Evolutionary conservation across 371 early-diverging fungal genomes (phyloP).

Genomic region (Cokeromyces recurvatus): DNA sequence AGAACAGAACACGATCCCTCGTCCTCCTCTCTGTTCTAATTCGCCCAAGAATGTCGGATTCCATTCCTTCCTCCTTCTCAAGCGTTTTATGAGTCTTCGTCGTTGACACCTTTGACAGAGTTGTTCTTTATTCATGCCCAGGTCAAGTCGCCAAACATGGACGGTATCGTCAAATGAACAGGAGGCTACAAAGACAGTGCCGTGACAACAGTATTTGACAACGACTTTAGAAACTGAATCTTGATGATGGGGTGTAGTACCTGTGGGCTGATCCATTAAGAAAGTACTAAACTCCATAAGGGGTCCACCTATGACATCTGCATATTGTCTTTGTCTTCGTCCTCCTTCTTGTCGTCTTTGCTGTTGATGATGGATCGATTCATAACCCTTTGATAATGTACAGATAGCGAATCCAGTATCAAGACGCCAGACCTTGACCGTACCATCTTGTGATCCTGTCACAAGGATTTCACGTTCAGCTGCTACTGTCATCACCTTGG

Average conservation of each 20-base stretch:
- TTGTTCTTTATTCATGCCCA: too few relatives aligned
- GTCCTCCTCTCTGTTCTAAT: constrained; percentile 24
- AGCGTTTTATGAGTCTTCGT: too few relatives aligned
- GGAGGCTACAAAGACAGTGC: constrained; percentile 37
- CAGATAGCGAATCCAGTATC: constrained; percentile 56
- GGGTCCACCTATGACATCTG: constrained; percentile 12
- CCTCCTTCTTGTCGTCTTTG: too few relatives aligned
- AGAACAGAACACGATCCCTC: constrained; percentile 29
- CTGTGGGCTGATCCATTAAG: neutral
- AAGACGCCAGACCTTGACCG: constrained; percentile 75
- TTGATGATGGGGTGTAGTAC: constrained; percentile 12
- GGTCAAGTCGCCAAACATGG: constrained; percentile 35
- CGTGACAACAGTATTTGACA: too few relatives aligned
- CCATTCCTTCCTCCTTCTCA: too few relatives aligned
- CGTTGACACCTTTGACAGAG: too few relatives aligned
- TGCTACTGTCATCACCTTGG: too few relatives aligned
- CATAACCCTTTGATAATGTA: constrained; percentile 27
- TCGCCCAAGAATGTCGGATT: constrained; percentile 26
- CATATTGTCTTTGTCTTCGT: neutral
- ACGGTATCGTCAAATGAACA: constrained; percentile 26
- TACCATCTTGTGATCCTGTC: constrained; percentile 74
- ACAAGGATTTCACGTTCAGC: constrained; percentile 19
- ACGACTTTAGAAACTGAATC: constrained; percentile 31
- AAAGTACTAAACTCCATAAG: constrained; percentile 17
- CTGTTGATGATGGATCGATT: too few relatives aligned